Conservation (phyloP, 768 basidiomycete species). For the Leccinum fibrillosum region DNA sequence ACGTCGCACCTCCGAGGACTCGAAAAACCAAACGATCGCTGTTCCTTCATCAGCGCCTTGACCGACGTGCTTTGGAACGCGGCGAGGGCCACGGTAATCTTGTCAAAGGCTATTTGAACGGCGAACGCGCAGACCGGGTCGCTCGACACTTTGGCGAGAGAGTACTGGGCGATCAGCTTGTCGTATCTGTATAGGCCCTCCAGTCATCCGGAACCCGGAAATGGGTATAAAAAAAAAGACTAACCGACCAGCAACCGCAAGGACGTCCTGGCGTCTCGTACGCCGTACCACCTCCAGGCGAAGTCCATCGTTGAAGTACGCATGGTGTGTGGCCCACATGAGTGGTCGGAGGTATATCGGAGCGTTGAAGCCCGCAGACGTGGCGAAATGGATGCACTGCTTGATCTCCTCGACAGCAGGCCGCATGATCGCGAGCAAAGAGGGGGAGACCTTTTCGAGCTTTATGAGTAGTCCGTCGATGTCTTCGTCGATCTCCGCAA, state of each 20-base stretch:
- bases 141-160: conserved; percentile 49
- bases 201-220: neutral
- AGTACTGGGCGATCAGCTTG: conserved; percentile 58
- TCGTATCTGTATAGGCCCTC: conserved; percentile 55
- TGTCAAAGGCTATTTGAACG: conserved; percentile 75
- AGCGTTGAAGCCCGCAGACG: conserved; percentile 59
- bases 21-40: conserved; percentile 84
- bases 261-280: conserved; percentile 62
- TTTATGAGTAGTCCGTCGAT: conserved; percentile 52
- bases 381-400: conserved; percentile 56
- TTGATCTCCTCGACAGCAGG: conserved; percentile 60
- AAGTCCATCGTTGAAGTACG: conserved; percentile 69
- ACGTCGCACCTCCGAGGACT: conserved; percentile 88
- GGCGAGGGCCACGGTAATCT: conserved; percentile 67
- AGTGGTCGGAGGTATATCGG: conserved; percentile 68
- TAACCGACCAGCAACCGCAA: conserved; percentile 82
- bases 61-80: conserved; percentile 65
- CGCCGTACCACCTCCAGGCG: conserved; percentile 71
- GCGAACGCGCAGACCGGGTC: conserved; percentile 66
- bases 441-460: conserved; percentile 60
- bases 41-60: conserved; percentile 69
- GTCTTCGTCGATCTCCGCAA: conserved; percentile 64
- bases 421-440: conserved; percentile 45
- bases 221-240: conserved; percentile 8
- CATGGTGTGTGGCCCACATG: conserved; percentile 64